phyloP scores from a whole-genome alignment of 805 yeast genomes.

The Pichia pseudocactophila region DNA sequence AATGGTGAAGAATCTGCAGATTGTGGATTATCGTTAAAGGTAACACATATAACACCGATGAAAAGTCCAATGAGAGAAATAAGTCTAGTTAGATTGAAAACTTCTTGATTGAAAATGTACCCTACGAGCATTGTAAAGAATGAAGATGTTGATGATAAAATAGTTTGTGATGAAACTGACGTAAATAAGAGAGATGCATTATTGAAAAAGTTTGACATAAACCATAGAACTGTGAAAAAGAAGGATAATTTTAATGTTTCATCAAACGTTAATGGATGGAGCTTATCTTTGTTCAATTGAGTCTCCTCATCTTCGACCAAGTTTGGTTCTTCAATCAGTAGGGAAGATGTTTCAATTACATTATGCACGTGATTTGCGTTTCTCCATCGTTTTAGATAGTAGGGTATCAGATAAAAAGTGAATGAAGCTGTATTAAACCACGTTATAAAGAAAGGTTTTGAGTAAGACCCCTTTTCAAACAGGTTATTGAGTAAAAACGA shows the following conservation, averaged over 20 bases:
- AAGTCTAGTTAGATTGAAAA: constrained; percentile 53
- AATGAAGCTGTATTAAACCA: constrained; percentile 86
- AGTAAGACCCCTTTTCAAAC: constrained; percentile 55
- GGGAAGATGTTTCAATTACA: not conserved
- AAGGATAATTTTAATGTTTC: constrained; percentile 71
- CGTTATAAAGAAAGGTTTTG: constrained; percentile 89
- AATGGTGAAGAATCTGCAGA: constrained; percentile 19
- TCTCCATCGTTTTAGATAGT: constrained; percentile 19
- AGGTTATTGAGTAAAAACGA: constrained; percentile 76
- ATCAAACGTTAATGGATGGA: constrained; percentile 29
- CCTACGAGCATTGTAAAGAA: constrained; percentile 88
- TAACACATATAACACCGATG: constrained; percentile 71
- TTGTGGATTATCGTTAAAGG: constrained; percentile 49
- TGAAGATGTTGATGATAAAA: constrained; percentile 83
- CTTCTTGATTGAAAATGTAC: constrained; percentile 59
- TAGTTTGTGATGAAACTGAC: constrained; percentile 90
- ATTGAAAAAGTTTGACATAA: constrained; percentile 77
- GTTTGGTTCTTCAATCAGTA: not conserved
- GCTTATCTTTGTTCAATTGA: not conserved
- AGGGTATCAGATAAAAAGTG: constrained; percentile 65
- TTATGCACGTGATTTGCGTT: constrained; percentile 2
- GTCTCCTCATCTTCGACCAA: constrained; percentile 3
- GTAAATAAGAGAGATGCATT: constrained; percentile 85
- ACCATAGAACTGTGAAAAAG: constrained; percentile 86
- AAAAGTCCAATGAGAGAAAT: constrained; percentile 65